Conservation (phyloP, 2,329 filamentous ascomycete species). For the Elsinoe perseae region DNA sequence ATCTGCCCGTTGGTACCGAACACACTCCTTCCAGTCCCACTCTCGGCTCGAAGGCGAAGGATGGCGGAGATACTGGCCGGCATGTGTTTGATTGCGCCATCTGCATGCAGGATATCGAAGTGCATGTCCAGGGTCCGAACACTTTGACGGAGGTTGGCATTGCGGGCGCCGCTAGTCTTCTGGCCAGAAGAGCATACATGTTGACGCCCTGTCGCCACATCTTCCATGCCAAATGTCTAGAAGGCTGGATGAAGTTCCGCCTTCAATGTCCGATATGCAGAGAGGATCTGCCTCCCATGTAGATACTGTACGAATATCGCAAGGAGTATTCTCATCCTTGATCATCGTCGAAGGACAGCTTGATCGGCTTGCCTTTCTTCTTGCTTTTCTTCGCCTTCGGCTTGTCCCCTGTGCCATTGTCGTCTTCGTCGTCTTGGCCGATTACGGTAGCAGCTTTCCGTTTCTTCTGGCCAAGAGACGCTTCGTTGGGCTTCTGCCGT, state of each 20-base stretch:
- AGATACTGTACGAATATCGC: slow-evolving; percentile 22
- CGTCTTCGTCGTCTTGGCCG: slow-evolving; percentile 25
- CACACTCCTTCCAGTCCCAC: slow-evolving; percentile 25
- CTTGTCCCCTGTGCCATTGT: slow-evolving; percentile 6
- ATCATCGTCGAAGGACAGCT: slow-evolving; percentile 20
- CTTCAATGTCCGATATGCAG: slow-evolving; percentile 93
- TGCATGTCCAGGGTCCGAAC: slow-evolving; percentile 62
- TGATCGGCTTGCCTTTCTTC: slow-evolving; percentile 20
- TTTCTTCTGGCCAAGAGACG: slow-evolving; percentile 26
- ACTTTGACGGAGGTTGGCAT: slow-evolving; percentile 35
- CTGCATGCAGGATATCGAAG: slow-evolving; percentile 84
- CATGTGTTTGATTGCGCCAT: slow-evolving; percentile 83
- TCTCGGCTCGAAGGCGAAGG: neutral
- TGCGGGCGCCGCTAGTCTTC: slow-evolving; percentile 48
- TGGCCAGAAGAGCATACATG: slow-evolving; percentile 84
- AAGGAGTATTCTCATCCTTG: slow-evolving; percentile 10
- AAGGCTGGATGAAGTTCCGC: slow-evolving; percentile 92
- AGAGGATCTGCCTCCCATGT: slow-evolving; percentile 79
- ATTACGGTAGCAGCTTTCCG: slow-evolving; percentile 31
- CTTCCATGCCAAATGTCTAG: slow-evolving; percentile 84
- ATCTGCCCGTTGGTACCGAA: slow-evolving; percentile 63
- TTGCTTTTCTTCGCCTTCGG: slow-evolving; percentile 25
- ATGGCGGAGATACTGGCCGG: slow-evolving; percentile 46
- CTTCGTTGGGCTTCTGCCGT: slow-evolving; percentile 17
- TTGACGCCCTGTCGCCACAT: slow-evolving; percentile 94